A percentile compares a stretch with the other conserved stretches of the same genome.
These are phyloP conservation scores for Ganoderma resinaceum DNA, from an alignment of 1,284 basidiomycete genomes.

Conservation along the genomic window DNA sequence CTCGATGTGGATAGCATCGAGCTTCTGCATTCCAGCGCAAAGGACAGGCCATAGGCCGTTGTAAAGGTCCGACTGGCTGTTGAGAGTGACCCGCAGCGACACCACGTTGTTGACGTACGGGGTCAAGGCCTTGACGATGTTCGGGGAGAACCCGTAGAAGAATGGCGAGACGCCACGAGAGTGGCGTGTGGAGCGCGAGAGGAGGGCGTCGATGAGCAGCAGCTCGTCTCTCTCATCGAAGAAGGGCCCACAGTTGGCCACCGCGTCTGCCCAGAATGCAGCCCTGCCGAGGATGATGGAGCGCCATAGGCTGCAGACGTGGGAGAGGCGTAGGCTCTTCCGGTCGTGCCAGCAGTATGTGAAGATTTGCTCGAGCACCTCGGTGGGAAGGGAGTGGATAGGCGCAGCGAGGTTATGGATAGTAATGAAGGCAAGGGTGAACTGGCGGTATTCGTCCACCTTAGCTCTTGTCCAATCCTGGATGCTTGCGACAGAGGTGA, in stretches of 20 bases:
- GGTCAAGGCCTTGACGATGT: not conserved
- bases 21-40: not conserved
- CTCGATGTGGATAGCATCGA: accelerated
- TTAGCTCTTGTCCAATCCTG: not conserved
- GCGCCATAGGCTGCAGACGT: constrained; percentile 3
- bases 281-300: not conserved
- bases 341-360: not conserved
- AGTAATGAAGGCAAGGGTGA: not conserved
- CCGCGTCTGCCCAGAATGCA: not conserved
- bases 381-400: not conserved
- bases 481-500: not conserved
- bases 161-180: not conserved
- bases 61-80: not conserved
- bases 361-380: not conserved
- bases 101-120: not conserved
- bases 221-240: not conserved
- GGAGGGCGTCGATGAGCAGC: not conserved
- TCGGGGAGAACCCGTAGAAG: not conserved
- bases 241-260: not conserved
- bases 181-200: not conserved
- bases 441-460: not conserved
- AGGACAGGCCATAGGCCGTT: not conserved
- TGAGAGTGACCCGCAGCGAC: not conserved
- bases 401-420: not conserved
- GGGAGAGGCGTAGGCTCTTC: not conserved